phyloP scores from a whole-genome alignment of 116 monocot species.

The Dioscorea cayenensis region DNA sequence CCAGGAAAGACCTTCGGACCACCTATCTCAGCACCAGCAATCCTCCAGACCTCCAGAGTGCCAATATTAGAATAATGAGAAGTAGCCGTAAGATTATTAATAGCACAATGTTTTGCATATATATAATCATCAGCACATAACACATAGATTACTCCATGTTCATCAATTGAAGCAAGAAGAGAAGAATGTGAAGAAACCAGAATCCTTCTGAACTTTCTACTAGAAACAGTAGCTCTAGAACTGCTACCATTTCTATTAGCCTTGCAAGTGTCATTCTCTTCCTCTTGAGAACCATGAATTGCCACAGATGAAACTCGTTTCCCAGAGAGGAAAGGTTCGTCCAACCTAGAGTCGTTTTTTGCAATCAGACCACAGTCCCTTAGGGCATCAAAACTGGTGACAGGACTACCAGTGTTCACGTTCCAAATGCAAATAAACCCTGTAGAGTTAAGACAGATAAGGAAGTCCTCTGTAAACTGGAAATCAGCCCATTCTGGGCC shows the following conservation, averaged over 20 bases:
- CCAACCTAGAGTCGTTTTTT: slow-evolving; percentile 7
- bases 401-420: slow-evolving; percentile 37
- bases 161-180: slow-evolving; percentile 53
- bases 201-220: slow-evolving; percentile 52
- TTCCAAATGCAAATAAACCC: slow-evolving; percentile 55
- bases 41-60: slow-evolving; percentile 45
- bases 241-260: slow-evolving; percentile 5
- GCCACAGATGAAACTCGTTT: neutral
- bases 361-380: slow-evolving; percentile 16
- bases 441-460: slow-evolving; percentile 57
- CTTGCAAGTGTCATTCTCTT: slow-evolving; percentile 5
- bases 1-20: slow-evolving; percentile 18
- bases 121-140: slow-evolving; percentile 34
- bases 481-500: slow-evolving; percentile 70
- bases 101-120: slow-evolving; percentile 18
- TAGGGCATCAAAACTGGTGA: slow-evolving; percentile 37
- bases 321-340: slow-evolving; percentile 1
- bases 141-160: slow-evolving; percentile 68
- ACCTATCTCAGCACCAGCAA: slow-evolving; percentile 58
- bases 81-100: slow-evolving; percentile 4
- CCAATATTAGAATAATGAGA: slow-evolving; percentile 24
- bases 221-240: slow-evolving; percentile 2
- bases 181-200: slow-evolving; percentile 49
- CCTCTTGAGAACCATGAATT: neutral
- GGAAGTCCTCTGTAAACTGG: slow-evolving; percentile 56